Conservation (phyloP, 768 basidiomycete species). For the Auriscalpium microsporum region DNA sequence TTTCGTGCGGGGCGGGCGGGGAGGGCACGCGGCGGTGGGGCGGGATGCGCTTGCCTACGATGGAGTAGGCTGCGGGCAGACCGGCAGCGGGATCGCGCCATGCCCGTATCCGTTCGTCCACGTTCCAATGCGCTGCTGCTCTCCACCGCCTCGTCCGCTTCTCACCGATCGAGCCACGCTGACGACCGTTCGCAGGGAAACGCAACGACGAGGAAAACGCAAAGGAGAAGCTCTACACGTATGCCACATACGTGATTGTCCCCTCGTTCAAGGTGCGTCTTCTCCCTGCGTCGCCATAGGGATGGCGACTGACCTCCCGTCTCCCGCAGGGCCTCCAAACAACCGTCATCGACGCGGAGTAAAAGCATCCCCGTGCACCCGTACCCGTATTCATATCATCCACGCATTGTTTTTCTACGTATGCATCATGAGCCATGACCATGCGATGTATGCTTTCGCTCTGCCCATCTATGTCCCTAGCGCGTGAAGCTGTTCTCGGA, state of each 20-base stretch:
- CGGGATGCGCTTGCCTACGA: background rate
- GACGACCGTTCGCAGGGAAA: constrained; percentile 51
- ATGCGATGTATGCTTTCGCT: too few relatives aligned
- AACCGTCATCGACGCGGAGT: constrained; percentile 73
- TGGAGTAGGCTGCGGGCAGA: background rate
- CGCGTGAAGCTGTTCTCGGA: too few relatives aligned
- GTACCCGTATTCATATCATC: too few relatives aligned
- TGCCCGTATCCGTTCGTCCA: background rate
- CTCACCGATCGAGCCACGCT: background rate
- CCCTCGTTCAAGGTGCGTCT: constrained; percentile 72
- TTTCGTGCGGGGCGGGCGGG: background rate
- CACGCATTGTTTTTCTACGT: too few relatives aligned
- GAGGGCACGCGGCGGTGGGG: background rate
- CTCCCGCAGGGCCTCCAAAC: constrained; percentile 72
- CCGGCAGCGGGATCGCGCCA: background rate
- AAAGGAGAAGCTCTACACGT: constrained; percentile 95
- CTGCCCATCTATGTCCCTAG: too few relatives aligned
- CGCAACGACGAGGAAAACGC: constrained; percentile 99
- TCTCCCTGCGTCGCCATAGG: constrained; percentile 6
- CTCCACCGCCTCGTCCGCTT: background rate
- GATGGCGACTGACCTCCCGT: constrained; percentile 5
- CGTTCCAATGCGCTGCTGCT: background rate
- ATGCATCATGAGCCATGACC: too few relatives aligned
- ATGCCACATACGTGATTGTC: constrained; percentile 76
- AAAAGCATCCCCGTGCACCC: constrained; percentile 17